Evolutionary conservation across 2,329 filamentous ascomycete genomes (phyloP), one percentile per base, ranked within the genome.

Genomic region (Cordyceps tenuipes): DNA sequence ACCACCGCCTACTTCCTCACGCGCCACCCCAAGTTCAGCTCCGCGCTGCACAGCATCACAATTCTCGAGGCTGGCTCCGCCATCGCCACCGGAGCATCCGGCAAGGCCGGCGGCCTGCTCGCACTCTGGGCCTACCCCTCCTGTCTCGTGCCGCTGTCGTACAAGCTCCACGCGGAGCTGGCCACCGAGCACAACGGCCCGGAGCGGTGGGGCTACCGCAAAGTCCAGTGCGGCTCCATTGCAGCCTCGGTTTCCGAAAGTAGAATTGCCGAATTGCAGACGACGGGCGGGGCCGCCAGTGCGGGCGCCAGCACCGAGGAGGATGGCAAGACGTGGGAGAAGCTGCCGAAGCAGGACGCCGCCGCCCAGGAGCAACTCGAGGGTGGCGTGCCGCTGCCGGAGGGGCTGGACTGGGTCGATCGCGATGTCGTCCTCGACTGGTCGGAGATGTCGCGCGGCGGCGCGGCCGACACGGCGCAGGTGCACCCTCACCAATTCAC

Each of bases 401-500:
- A 79, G 15, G 90, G 95, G 64, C 77, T 97, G 13, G 88, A 96
- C 72, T 99, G 92, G 91, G 79, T 97, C 47, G 83, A 89, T 57
- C 75, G 81, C 1, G 83, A 86, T 5, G 76, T 86, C 2, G 75
- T 96, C 23, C 76, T 77, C 57, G 78, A 79, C 21, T 97, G 96
- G 73, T 84, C 90, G 39, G 85, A 88, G 69, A 97, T 97, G 91
- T 91, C 90, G 26, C 65, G 69, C 1, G 76, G 77, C 2, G 86
- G 84, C 3, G 83, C 85, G 0, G 82, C 81, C 1, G 89, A 91
- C 63, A 97, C 94, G 1, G 90, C 94, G 0, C 94, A 99, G 73
- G 93, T 97, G 3, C 93, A 99, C 68, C 94, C 94, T 0, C 89
- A 87, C 63, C 86, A 91, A 49, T 97, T 99, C 70, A 97, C 94